A percentile compares a stretch with the other conserved stretches of the same genome.
phyloP scores from a whole-genome alignment of 1,139 yeast species.

The Suhomyces coccinellae region DNA sequence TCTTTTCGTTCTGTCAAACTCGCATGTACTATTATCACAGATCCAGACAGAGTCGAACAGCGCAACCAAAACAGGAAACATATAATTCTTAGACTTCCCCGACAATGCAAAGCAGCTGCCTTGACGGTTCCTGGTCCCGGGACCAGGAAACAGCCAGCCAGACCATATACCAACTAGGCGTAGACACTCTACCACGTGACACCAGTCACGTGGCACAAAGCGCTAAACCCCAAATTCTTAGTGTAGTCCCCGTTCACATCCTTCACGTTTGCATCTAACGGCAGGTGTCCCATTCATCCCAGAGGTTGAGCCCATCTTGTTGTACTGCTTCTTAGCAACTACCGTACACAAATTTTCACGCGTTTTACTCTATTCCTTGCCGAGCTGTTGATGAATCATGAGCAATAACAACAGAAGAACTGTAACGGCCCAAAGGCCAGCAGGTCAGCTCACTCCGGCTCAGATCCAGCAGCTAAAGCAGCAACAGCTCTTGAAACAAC shows the following conservation, averaged over 20 bases:
- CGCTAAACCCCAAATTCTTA: conserved; percentile 1
- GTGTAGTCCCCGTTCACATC: conserved; percentile 1
- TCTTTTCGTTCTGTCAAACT: no score
- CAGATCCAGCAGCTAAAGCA: conserved; percentile 28
- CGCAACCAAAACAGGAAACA: no score
- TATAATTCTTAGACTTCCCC: no score
- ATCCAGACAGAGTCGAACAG: no score
- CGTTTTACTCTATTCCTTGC: neutral
- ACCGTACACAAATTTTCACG: neutral
- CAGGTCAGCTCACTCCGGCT: conserved; percentile 17
- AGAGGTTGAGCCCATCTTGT: neutral
- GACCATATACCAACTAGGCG: neutral
- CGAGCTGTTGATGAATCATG: conserved; percentile 7
- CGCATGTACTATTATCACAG: no score
- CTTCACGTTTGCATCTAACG: conserved; percentile 2
- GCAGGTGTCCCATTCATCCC: conserved; percentile 5
- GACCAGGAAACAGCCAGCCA: no score
- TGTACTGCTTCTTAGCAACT: neutral
- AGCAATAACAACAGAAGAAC: conserved; percentile 9
- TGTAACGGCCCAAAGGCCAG: conserved; percentile 7
- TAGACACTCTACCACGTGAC: neutral
- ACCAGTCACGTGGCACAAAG: conserved; percentile 1
- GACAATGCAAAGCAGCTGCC: no score
- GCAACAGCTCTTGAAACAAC: conserved; percentile 36
- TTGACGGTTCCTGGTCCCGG: no score